A percentile compares a stretch with the other conserved stretches of the same genome.
Conservation (phyloP, 2,329 filamentous ascomycete species). For the Verticillium nonalfalfae region DNA sequence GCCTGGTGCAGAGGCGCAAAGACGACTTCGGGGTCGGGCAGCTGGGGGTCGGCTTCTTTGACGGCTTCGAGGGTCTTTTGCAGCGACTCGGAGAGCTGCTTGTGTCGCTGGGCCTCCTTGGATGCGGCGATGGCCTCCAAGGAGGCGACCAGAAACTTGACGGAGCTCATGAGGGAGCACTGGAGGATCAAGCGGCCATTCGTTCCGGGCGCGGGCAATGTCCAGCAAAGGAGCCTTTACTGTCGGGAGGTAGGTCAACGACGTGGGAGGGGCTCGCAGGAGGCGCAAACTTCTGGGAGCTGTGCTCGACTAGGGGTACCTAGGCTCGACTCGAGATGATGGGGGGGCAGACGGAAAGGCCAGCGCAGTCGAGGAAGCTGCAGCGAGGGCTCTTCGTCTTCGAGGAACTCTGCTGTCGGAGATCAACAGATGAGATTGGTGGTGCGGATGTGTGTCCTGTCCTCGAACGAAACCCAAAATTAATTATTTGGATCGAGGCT, state of each 20-base stretch:
- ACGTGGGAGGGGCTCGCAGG: neutral
- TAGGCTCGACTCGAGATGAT: constrained; percentile 1
- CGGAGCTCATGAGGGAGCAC: constrained; percentile 73
- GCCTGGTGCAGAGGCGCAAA: constrained; percentile 89
- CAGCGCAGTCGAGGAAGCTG: neutral
- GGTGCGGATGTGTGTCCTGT: neutral
- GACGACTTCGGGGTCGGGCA: constrained; percentile 84
- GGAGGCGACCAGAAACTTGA: constrained; percentile 92
- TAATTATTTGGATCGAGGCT: constrained; percentile 8
- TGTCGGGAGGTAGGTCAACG: neutral
- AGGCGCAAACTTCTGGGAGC: constrained; percentile 2
- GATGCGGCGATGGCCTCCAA: constrained; percentile 87
- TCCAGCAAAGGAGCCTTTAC: neutral
- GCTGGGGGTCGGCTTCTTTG: constrained; percentile 72
- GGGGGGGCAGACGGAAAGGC: constrained; percentile 9
- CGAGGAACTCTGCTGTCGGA: neutral
- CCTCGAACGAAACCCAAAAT: constrained; percentile 3
- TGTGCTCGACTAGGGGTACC: no score
- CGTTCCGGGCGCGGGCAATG: constrained; percentile 15
- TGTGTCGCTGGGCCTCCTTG: constrained; percentile 84
- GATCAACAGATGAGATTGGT: neutral
- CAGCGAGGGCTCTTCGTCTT: neutral
- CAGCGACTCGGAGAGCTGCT: constrained; percentile 74
- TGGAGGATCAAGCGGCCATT: constrained; percentile 35
- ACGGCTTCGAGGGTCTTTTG: constrained; percentile 79